A percentile compares a stretch with the other conserved stretches of the same genome.
phyloP scores from a whole-genome alignment of 2,329 filamentous ascomycete species.

The Penicillium sp. region DNA sequence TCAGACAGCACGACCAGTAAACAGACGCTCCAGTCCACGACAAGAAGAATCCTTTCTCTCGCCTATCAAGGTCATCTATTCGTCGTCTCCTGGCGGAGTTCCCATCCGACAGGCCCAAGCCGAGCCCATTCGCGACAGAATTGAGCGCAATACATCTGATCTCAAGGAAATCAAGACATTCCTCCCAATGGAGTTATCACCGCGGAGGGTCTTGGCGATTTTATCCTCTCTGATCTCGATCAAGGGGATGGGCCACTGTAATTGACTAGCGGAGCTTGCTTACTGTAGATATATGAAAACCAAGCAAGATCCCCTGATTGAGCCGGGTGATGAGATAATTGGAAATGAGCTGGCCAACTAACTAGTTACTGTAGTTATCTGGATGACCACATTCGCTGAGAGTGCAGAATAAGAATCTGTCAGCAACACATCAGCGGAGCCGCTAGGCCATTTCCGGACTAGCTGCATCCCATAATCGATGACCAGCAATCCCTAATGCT shows the following conservation, averaged over 20 bases:
- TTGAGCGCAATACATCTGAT: conserved; percentile 50
- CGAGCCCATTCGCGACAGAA: conserved; percentile 45
- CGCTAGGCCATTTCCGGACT: not conserved
- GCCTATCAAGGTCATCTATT: conserved; percentile 6
- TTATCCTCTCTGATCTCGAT: conserved; percentile 30
- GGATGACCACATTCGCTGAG: not conserved
- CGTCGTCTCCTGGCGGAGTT: conserved; percentile 1
- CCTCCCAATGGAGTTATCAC: conserved; percentile 53
- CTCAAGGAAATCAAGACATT: conserved; percentile 51
- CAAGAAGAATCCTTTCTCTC: no score
- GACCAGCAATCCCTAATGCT: conserved; percentile 7
- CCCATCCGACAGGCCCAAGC: conserved; percentile 4
- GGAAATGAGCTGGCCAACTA: not conserved
- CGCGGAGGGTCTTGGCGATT: conserved; percentile 53
- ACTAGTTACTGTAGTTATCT: not conserved
- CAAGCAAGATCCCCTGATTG: not conserved
- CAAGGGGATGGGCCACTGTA: not conserved
- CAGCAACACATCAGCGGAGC: conserved; percentile 1
- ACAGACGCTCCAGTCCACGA: not conserved
- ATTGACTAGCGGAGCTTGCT: no score
- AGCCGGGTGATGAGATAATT: not conserved
- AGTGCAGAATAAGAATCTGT: not conserved
- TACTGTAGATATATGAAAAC: not conserved
- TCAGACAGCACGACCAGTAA: not conserved
- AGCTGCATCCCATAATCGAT: not conserved